These are phyloP conservation scores for Podospora comata DNA, from an alignment of 495 filamentous ascomycete genomes.

Conservation along the genomic window DNA sequence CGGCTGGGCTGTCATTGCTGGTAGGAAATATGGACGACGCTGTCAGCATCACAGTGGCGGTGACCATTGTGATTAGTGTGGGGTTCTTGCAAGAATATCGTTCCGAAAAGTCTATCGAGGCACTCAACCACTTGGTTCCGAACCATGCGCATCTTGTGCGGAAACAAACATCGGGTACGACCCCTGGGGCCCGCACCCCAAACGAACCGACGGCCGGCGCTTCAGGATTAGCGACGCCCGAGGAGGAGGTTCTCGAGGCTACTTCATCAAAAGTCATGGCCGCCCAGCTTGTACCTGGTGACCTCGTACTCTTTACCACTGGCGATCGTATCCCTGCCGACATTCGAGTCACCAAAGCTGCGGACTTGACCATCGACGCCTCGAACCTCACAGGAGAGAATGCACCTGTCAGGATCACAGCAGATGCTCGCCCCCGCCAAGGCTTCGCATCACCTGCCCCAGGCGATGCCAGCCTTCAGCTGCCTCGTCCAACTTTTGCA, in stretches of 20 bases:
- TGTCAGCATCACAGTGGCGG: conserved; percentile 87
- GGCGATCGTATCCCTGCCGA: conserved; percentile 96
- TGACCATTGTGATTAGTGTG: conserved; percentile 94
- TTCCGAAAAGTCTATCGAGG: conserved; percentile 95
- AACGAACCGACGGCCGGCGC: conserved; percentile 44
- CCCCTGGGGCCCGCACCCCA: conserved; percentile 32
- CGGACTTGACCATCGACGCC: conserved; percentile 88
- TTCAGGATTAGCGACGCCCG: conserved; percentile 39
- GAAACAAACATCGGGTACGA: conserved; percentile 40
- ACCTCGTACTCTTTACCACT: conserved; percentile 88
- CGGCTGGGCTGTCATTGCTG: conserved; percentile 83
- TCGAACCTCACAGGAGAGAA: conserved; percentile 98
- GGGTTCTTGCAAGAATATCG: conserved; percentile 97
- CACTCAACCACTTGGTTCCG: conserved; percentile 86
- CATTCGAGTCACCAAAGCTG: conserved; percentile 85
- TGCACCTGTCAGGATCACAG: conserved; percentile 76
- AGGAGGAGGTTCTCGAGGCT: conserved; percentile 59
- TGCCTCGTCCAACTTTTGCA: conserved; percentile 39
- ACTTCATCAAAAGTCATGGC: conserved; percentile 81
- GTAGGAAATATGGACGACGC: conserved; percentile 97
- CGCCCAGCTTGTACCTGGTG: conserved; percentile 81
- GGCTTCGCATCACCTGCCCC: conserved; percentile 19
- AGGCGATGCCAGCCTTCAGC: conserved; percentile 27
- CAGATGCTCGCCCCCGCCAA: conserved; percentile 65
- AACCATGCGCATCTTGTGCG: conserved; percentile 91